Conservation (phyloP, 345 rosid genomes). For the Firmiana major region DNA sequence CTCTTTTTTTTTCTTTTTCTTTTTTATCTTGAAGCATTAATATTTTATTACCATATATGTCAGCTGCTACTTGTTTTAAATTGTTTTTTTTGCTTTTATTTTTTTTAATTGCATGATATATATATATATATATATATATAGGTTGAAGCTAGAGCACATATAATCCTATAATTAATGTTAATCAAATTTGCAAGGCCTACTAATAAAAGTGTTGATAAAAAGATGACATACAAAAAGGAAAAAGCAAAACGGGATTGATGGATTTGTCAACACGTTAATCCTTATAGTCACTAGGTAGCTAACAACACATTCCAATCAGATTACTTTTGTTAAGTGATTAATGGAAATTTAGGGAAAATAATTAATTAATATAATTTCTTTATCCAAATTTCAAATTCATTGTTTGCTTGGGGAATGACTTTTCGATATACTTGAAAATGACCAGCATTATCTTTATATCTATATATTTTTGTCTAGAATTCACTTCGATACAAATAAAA, state of each 20-base stretch:
- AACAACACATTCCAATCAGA: background rate
- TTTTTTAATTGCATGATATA: background rate
- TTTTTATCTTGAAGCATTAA: too few species aligned
- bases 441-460: too few species aligned
- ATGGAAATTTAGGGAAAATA: background rate
- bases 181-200: background rate
- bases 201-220: constrained; percentile 1
- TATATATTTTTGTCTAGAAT: too few species aligned
- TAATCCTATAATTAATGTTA: background rate
- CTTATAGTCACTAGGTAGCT: constrained; percentile 10
- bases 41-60: too few species aligned
- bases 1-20: too few species aligned
- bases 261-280: constrained; percentile 13
- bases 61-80: background rate
- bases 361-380: constrained; percentile 19
- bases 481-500: too few species aligned
- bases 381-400: background rate
- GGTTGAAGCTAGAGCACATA: background rate
- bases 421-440: too few species aligned
- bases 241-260: background rate
- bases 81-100: background rate
- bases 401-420: background rate
- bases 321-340: background rate
- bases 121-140: background rate
- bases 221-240: background rate